Base-by-base conservation (phyloP, 2,329 filamentous ascomycete genomes). In the Lojkania enalia region DNA sequence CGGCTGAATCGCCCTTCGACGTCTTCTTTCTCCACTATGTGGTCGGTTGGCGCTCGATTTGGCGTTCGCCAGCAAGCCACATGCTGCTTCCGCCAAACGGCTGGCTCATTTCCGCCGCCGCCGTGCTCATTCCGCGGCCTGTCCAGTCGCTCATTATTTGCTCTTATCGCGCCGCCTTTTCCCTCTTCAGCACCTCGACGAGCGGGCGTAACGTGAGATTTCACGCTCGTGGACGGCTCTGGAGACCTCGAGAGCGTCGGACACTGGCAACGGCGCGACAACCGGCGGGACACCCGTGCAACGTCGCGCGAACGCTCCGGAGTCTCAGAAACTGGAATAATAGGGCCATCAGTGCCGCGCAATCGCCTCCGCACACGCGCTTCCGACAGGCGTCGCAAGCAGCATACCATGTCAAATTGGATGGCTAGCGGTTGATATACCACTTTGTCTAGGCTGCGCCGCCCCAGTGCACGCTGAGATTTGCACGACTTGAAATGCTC, bases 21-120 rank as follows among this genome's bases (percentile, higher is more conserved):
- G 23, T 27, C 23, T 27, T n/a, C 23, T n/a, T n/a, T n/a, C n/a
- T n/a, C n/a, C n/a, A n/a, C n/a, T n/a, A n/a, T n/a, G n/a, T n/a
- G n/a, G n/a, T 39, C 35, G 42, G 38, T 20, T 46, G 36, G 36
- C 37, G 31, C 35, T 41, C 29, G 29, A 29, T 33, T 38, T 43
- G 37, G 38, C 33, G 20, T 27, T 37, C 27, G 19, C 31, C 21
- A 20, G 14, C 43, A 42, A 29, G 47, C 42, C 46, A 40, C 33
- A 35, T 15, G 35, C 13, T 32, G 20, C 35, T 27, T 18, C 32
- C 14, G 23, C 37, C 37, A 46, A 36, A 42, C 23, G 36, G 19
- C 36, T 27, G 14, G 19, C 36, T 27, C 23, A 27, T n/a, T 42
- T 41, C 42, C 42, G 37, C 37, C 39, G 16, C 23, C 29, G 14